Evolutionary conservation across 2,329 filamentous ascomycete genomes (phyloP).

Genomic region (Aspergillus candidus): DNA sequence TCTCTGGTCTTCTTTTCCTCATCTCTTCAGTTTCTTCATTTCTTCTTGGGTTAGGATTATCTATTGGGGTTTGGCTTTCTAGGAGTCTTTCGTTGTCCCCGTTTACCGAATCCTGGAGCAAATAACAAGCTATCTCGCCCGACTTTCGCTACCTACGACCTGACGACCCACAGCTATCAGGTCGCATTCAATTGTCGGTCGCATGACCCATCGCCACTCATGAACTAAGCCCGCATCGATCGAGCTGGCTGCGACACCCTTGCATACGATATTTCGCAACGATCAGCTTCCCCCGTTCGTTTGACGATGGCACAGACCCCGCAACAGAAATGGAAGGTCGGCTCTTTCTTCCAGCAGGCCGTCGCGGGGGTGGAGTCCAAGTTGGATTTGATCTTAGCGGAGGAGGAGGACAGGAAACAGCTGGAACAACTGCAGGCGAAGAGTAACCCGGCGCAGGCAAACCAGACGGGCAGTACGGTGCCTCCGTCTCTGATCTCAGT

Average conservation of each 20-base stretch:
- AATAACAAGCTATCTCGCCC: background rate
- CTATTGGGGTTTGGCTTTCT: background rate
- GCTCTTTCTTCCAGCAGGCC: slow-evolving; percentile 72
- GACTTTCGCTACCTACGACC: background rate
- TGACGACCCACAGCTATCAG: slow-evolving; percentile 10
- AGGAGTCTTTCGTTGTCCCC: background rate
- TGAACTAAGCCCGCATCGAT: too few species aligned
- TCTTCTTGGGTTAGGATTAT: background rate
- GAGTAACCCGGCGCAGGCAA: slow-evolving; percentile 22
- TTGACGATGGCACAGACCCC: slow-evolving; percentile 29
- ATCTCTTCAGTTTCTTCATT: slow-evolving; percentile 6
- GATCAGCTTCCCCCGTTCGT: too few species aligned
- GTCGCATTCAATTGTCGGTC: background rate
- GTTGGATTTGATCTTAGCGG: slow-evolving; percentile 83
- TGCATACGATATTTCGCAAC: too few species aligned
- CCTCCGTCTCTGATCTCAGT: background rate
- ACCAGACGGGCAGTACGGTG: slow-evolving; percentile 33
- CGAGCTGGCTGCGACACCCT: too few species aligned
- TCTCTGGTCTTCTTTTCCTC: slow-evolving; percentile 4
- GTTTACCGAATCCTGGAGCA: background rate
- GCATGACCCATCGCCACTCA: too few species aligned
- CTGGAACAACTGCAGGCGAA: slow-evolving; percentile 17
- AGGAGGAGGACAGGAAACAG: slow-evolving; percentile 48
- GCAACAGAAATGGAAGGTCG: slow-evolving; percentile 61
- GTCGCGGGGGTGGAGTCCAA: slow-evolving; percentile 91